Evolutionary conservation across 495 filamentous ascomycete species (phyloP).

Genomic region (Bryoglossum gracile): DNA sequence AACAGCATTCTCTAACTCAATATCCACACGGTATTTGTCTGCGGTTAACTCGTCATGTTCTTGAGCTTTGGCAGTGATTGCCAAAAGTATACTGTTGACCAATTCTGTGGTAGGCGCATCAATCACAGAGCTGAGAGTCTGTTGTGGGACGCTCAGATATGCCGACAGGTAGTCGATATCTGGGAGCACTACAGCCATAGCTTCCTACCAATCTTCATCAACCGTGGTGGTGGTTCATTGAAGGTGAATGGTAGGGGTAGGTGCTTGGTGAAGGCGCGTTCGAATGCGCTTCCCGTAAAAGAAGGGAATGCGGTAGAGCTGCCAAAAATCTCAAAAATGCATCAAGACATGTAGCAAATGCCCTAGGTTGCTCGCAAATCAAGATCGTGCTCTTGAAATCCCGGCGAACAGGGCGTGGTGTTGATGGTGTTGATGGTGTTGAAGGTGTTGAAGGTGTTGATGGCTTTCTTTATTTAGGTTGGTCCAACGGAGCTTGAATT

Average conservation of each 20-base stretch:
- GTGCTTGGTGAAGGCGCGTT: too few species aligned
- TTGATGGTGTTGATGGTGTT: neutral
- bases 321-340: too few species aligned
- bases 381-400: too few species aligned
- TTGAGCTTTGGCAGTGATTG: slow-evolving; percentile 64
- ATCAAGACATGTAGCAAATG: too few species aligned
- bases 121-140: slow-evolving; percentile 54
- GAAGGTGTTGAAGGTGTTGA: neutral
- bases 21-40: slow-evolving; percentile 75
- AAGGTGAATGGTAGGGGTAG: too few species aligned
- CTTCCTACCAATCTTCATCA: slow-evolving; percentile 15
- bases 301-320: too few species aligned
- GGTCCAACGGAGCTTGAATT: too few species aligned
- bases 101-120: slow-evolving; percentile 72
- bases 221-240: slow-evolving; percentile 14
- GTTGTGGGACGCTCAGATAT: slow-evolving; percentile 65
- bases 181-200: slow-evolving; percentile 67
- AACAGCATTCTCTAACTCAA: slow-evolving; percentile 88
- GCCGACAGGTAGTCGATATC: slow-evolving; percentile 70
- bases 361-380: too few species aligned
- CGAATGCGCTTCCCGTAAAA: too few species aligned
- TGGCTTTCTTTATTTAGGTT: too few species aligned
- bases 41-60: slow-evolving; percentile 73
- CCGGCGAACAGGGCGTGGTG: too few species aligned
- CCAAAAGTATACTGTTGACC: slow-evolving; percentile 58